Base-by-base conservation (phyloP, 352 stramenopile species). In the Pythium dissimile region DNA sequence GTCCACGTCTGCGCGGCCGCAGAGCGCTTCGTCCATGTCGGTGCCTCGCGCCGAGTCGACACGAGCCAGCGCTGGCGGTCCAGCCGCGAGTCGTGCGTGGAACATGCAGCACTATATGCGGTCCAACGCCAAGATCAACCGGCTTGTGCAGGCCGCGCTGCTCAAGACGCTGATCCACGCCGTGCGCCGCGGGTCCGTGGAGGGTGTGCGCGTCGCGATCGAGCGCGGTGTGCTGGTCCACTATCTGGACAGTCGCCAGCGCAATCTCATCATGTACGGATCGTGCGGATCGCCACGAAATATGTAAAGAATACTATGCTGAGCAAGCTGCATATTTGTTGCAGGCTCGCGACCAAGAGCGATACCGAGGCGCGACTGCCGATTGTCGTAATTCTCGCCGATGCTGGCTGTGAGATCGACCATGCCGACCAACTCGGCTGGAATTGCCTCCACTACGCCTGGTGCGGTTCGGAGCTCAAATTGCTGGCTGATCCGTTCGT, bases 361-460 rank as follows among this genome's bases (percentile, higher is more conserved):
- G 85, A 95, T 51, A 93, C 83, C 10, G 83, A 92, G 45, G 77
- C 84, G 27, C 75, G 85, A 37, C 59, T 95, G 30, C 77, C 72
- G 41, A 93, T 95, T 48, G 71, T 72, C n/a, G 85, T 95, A 60
- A 95, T 95, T 58, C 66, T 95, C 18, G 73, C 79, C 5, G 85
- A 95, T 31, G 85, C 85, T 20, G 85, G 85, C 5, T 93, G 83
- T 45, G 83, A 92, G 56, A 90, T 95, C 64, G 82, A 95, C 57
- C 85, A 95, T 69, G 76, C 70, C 38, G 85, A 95, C 53, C 77
- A 88, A 41, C 66, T 88, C 30, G 84, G 85, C 26, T 95, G 85
- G 85, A 95, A 69, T 67, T 95, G 85, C 42, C 52, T 95, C 23
- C 85, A 95, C 54, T 91, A 95, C 54, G 85, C 85, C 24, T 95